phyloP scores from a whole-genome alignment of 1,139 yeast genomes.

The Magnusiomyces fungicola region DNA sequence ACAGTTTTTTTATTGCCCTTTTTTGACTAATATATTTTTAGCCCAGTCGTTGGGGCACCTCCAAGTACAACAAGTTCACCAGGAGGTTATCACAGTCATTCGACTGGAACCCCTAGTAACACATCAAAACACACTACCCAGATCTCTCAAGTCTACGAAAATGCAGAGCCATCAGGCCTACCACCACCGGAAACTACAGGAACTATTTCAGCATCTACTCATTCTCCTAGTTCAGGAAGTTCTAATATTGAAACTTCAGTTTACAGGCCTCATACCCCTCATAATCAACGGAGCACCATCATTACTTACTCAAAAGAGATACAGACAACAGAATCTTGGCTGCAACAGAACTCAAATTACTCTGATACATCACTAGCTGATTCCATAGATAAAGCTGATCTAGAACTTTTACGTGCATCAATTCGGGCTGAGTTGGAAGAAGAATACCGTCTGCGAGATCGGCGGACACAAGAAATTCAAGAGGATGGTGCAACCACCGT shows the following conservation, averaged over 20 bases:
- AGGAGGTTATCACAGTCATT: no score
- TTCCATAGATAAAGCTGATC: no score
- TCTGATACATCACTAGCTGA: no score
- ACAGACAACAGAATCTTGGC: constrained; percentile 18
- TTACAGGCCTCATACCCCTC: neutral
- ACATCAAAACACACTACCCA: neutral
- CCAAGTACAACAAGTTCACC: no score
- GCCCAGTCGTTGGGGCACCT: no score
- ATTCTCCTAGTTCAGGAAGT: neutral
- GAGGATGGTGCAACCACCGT: neutral
- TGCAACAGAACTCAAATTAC: no score
- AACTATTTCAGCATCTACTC: neutral
- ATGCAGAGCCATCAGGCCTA: neutral
- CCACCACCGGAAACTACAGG: no score
- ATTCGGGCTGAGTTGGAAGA: constrained; percentile 7
- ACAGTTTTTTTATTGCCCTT: neutral
- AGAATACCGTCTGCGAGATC: neutral
- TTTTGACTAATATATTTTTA: no score
- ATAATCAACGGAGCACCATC: neutral
- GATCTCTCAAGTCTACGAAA: neutral
- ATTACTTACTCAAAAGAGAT: constrained; percentile 26
- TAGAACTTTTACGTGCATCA: neutral
- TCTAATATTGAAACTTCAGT: neutral
- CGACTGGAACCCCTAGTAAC: neutral
- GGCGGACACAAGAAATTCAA: neutral